Percentiles rank a stretch among this genome's conserved stretches.
Evolutionary conservation across 176 grass and related monocot genomes (phyloP).

Genomic region (Oryza glumipatula): DNA sequence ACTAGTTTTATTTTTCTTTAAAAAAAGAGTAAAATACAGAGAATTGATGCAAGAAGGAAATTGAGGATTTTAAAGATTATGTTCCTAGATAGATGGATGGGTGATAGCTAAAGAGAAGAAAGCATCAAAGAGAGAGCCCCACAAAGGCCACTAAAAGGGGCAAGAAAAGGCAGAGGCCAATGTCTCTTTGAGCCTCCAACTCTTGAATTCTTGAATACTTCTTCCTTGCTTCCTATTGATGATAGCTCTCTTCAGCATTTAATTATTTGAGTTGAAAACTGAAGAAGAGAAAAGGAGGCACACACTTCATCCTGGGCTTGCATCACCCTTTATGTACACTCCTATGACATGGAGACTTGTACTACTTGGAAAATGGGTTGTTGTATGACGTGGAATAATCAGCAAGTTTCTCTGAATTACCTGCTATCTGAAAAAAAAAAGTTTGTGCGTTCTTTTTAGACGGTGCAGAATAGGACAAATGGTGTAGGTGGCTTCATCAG

Average conservation of each 20-base stretch:
- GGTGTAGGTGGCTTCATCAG: background rate
- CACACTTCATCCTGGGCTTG: background rate
- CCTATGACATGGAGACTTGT: background rate
- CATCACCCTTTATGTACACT: background rate
- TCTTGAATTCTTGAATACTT: background rate
- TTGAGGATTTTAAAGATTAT: background rate
- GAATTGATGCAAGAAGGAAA: background rate
- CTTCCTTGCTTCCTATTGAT: background rate
- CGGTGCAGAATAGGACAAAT: background rate
- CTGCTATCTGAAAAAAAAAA: background rate
- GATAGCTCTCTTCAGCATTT: background rate
- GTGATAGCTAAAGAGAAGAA: constrained; percentile 17
- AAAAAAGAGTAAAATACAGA: background rate
- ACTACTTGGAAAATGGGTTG: background rate
- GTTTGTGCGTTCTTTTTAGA: background rate
- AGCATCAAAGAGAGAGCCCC: constrained; percentile 44
- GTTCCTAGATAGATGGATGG: constrained; percentile 47
- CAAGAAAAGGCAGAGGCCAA: constrained; percentile 46
- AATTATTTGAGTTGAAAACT: background rate
- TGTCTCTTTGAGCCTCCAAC: background rate
- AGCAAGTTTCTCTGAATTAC: background rate
- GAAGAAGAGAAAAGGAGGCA: background rate
- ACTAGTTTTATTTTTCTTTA: background rate
- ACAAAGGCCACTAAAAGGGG: background rate
- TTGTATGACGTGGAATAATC: constrained; percentile 31